These are phyloP conservation scores for Ganoderma lingzhi DNA, from an alignment of 1,284 basidiomycete genomes.

Conservation along the genomic window DNA sequence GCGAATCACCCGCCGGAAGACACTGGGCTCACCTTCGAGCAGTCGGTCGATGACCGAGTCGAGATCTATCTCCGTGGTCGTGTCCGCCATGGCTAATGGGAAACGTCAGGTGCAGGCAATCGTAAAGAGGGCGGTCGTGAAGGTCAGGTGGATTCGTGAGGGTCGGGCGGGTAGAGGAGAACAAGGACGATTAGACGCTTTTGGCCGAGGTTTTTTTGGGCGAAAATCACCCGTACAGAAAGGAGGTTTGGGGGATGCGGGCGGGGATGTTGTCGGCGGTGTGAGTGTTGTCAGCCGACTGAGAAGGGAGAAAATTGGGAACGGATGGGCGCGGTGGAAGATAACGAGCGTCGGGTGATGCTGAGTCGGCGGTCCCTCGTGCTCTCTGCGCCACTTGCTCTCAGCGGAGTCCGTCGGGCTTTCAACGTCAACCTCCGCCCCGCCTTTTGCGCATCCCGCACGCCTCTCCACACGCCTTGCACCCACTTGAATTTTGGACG, in stretches of 20 bases:
- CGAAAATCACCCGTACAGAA: constrained; percentile 15
- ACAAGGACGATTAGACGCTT: constrained; percentile 37
- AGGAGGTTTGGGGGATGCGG: constrained; percentile 22
- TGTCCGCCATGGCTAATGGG: constrained; percentile 61
- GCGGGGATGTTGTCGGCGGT: constrained; percentile 19
- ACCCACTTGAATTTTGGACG: neutral
- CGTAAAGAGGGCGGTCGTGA: constrained; percentile 39
- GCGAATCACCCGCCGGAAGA: constrained; percentile 26
- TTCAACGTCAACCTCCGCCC: constrained; percentile 20
- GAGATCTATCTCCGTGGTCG: constrained; percentile 90
- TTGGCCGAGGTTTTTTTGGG: constrained; percentile 29
- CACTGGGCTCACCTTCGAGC: constrained; percentile 83
- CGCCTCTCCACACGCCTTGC: neutral
- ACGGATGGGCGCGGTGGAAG: constrained; percentile 41
- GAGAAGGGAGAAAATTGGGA: constrained; percentile 42
- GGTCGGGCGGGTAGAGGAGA: constrained; percentile 34
- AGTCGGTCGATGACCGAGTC: constrained; percentile 98
- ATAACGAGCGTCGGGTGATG: constrained; percentile 44
- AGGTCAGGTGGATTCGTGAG: constrained; percentile 37
- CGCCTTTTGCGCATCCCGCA: neutral
- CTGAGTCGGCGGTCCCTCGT: constrained; percentile 29
- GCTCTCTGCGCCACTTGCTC: constrained; percentile 34
- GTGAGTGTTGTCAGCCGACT: constrained; percentile 42
- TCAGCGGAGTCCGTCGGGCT: constrained; percentile 37
- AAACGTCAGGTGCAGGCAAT: constrained; percentile 32